Evolutionary conservation across 768 basidiomycete genomes (phyloP).

Genomic region (Hypholoma fasciculare): DNA sequence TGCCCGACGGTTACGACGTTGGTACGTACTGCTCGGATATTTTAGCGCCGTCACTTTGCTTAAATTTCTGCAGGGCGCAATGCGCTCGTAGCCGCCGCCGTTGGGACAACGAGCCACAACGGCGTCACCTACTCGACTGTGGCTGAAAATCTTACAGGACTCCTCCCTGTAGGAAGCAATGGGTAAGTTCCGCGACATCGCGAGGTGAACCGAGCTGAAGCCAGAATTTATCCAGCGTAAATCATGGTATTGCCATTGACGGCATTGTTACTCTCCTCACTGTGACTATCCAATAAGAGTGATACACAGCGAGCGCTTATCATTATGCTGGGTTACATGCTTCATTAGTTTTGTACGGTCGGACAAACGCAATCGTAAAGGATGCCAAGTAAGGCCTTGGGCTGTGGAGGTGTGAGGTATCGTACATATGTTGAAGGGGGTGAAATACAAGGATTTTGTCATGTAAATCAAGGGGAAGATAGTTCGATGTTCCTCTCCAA

Average conservation of each 20-base stretch:
- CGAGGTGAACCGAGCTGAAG: background rate
- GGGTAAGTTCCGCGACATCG: conserved; percentile 32
- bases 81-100: conserved; percentile 24
- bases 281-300: conserved; percentile 37
- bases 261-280: conserved; percentile 57
- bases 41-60: background rate
- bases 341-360: conserved; percentile 3
- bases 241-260: conserved; percentile 54
- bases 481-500: background rate
- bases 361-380: conserved; percentile 1
- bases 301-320: conserved; percentile 6
- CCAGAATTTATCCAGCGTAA: conserved; percentile 23
- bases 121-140: conserved; percentile 49
- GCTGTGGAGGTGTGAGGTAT: background rate
- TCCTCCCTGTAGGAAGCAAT: conserved; percentile 49
- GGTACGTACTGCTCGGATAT: conserved; percentile 15
- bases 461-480: conserved; percentile 9
- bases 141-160: conserved; percentile 47
- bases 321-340: conserved; percentile 1
- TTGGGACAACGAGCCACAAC: conserved; percentile 34
- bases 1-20: conserved; percentile 32
- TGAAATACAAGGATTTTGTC: conserved; percentile 1
- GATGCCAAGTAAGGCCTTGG: background rate
- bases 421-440: conserved; percentile 9
- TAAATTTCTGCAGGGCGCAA: conserved; percentile 25